Conservation (phyloP, 2,329 filamentous ascomycete species). For the Corinectria fuckeliana region DNA sequence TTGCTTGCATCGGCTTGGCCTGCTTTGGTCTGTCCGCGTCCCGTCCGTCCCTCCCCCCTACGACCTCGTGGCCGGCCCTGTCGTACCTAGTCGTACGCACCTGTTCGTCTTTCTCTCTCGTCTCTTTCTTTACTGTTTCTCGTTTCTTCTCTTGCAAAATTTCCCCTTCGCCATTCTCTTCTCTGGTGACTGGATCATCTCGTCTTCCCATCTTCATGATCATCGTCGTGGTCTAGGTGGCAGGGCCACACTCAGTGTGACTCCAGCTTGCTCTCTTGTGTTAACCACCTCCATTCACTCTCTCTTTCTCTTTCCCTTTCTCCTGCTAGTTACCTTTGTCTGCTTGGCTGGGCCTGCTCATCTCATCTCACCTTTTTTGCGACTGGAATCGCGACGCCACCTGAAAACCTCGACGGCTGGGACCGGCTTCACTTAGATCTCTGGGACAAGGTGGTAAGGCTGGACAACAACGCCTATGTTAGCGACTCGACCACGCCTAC, state of each 20-base stretch:
- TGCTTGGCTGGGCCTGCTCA: slow-evolving; percentile 20
- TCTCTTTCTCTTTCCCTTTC: background rate
- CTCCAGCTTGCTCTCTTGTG: slow-evolving; percentile 21
- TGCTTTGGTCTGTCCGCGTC: slow-evolving; percentile 24
- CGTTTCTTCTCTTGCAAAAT: background rate
- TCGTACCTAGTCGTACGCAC: slow-evolving; percentile 8
- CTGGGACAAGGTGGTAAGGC: slow-evolving; percentile 43
- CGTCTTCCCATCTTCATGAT: slow-evolving; percentile 35
- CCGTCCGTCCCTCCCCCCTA: slow-evolving; percentile 22
- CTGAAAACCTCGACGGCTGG: slow-evolving; percentile 50
- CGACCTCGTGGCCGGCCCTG: slow-evolving; percentile 14
- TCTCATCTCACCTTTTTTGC: slow-evolving; percentile 23
- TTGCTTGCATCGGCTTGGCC: slow-evolving; percentile 16
- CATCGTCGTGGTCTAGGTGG: slow-evolving; percentile 34
- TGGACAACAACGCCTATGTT: slow-evolving; percentile 10
- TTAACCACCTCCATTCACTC: slow-evolving; percentile 7
- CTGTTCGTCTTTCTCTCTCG: slow-evolving; percentile 25
- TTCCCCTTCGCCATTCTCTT: slow-evolving; percentile 4
- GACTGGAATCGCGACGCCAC: slow-evolving; percentile 46
- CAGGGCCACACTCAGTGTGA: slow-evolving; percentile 33
- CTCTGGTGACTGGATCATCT: slow-evolving; percentile 34
- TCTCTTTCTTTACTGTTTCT: slow-evolving; percentile 18
- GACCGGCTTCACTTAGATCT: slow-evolving; percentile 56
- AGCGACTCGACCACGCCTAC: background rate
- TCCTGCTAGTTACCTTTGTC: too few species aligned